These are phyloP conservation scores for Pythium grandisporangium DNA, from an alignment of 352 stramenopile species.

Conservation along the genomic window DNA sequence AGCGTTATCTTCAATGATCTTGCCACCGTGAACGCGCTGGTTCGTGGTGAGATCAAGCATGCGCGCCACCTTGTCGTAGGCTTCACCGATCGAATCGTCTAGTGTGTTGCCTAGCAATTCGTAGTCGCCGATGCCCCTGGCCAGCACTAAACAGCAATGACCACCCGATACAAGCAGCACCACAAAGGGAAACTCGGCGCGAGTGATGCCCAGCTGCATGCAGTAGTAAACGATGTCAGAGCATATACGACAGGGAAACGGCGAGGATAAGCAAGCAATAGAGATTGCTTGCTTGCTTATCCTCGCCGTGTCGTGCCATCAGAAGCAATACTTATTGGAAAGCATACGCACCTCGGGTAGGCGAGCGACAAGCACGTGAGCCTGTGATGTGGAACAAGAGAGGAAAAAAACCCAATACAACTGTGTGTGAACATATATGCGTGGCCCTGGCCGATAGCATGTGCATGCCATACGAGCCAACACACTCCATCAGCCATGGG, in stretches of 20 bases:
- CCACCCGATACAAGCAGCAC: conserved; percentile 96
- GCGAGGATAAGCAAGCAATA: background rate
- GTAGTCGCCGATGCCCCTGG: conserved; percentile 88
- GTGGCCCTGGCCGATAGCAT: too few species aligned
- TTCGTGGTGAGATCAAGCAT: conserved; percentile 84
- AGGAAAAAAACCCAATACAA: too few species aligned
- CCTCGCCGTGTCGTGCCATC: too few species aligned
- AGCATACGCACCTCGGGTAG: conserved; percentile 50
- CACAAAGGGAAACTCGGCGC: conserved; percentile 93
- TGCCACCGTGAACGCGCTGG: conserved; percentile 79
- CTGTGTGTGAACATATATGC: too few species aligned
- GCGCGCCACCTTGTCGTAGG: conserved; percentile 97
- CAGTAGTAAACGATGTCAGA: too few species aligned
- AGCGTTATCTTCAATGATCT: conserved; percentile 92
- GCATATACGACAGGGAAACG: too few species aligned
- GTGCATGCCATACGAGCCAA: too few species aligned
- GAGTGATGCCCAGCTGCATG: conserved; percentile 20
- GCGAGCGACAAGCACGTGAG: conserved; percentile 93
- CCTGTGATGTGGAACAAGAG: too few species aligned
- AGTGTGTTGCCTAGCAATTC: conserved; percentile 93
- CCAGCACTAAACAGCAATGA: conserved; percentile 96
- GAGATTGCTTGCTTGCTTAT: too few species aligned
- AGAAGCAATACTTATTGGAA: too few species aligned
- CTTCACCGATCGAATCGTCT: conserved; percentile 97
- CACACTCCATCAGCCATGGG: too few species aligned